phyloP scores from a whole-genome alignment of 495 filamentous ascomycete genomes.

The Tuber magnatum region DNA sequence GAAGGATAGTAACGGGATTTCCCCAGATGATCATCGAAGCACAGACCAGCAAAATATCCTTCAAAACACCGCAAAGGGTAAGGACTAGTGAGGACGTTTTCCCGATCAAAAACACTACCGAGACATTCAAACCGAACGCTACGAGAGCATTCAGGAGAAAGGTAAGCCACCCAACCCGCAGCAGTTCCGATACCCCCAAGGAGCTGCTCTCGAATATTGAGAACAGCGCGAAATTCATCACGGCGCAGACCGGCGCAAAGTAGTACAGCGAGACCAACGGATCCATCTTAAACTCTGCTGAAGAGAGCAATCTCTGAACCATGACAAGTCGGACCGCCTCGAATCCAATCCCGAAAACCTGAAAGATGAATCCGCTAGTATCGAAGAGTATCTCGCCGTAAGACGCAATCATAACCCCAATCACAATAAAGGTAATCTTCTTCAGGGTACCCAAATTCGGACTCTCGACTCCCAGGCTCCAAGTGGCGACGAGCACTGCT shows the following conservation, averaged over 20 bases:
- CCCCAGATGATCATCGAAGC: conserved; percentile 60
- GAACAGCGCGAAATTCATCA: conserved; percentile 66
- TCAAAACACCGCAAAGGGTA: conserved; percentile 67
- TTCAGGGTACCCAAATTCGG: conserved; percentile 54
- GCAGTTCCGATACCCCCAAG: conserved; percentile 51
- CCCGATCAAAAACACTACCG: conserved; percentile 68
- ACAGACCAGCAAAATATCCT: conserved; percentile 65
- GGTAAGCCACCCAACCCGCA: conserved; percentile 50
- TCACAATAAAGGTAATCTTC: conserved; percentile 67
- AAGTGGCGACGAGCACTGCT: conserved; percentile 67
- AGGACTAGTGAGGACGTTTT: conserved; percentile 70
- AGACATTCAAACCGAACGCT: conserved; percentile 70
- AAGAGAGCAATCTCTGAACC: conserved; percentile 65
- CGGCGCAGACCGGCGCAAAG: conserved; percentile 69
- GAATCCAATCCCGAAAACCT: conserved; percentile 61
- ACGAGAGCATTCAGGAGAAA: conserved; percentile 63
- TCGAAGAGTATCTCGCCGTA: conserved; percentile 70
- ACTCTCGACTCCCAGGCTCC: conserved; percentile 56
- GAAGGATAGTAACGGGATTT: conserved; percentile 53
- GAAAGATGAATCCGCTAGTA: conserved; percentile 61
- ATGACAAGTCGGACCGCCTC: conserved; percentile 71
- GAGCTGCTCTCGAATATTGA: conserved; percentile 52
- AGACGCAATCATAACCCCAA: conserved; percentile 65
- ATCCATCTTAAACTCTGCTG: conserved; percentile 63
- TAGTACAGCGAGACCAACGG: conserved; percentile 79